Evolutionary conservation across 176 grass and related monocot genomes (phyloP).

Genomic region (Oryza punctata): DNA sequence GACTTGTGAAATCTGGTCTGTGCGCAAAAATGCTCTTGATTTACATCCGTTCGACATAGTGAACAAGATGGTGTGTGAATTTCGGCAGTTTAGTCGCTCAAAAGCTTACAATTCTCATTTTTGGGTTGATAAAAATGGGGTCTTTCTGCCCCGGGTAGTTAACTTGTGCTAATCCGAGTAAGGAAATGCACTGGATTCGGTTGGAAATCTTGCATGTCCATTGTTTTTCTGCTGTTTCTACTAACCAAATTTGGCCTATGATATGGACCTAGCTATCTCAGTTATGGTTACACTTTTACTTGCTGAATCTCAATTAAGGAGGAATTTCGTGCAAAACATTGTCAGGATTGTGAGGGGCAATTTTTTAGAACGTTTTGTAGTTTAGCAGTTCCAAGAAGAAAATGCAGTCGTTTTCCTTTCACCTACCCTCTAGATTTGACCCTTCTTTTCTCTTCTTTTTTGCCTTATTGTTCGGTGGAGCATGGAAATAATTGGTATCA

Average conservation of each 20-base stretch:
- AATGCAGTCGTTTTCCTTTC: slow-evolving; percentile 1
- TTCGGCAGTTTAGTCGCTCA: not conserved
- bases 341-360: not conserved
- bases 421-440: slow-evolving; percentile 11
- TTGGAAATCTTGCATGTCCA: not conserved
- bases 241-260: slow-evolving; percentile 6
- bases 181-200: not conserved
- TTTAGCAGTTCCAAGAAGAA: not conserved
- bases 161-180: slow-evolving; percentile 1
- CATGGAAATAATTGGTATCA: slow-evolving; percentile 7
- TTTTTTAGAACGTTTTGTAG: not conserved
- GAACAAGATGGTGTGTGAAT: not conserved
- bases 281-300: not conserved
- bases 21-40: slow-evolving; percentile 8
- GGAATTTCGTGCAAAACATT: not conserved
- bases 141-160: not conserved
- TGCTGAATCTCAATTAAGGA: not conserved
- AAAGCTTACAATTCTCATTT: not conserved
- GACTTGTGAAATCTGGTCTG: not conserved
- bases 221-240: not conserved
- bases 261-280: not conserved
- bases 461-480: not conserved
- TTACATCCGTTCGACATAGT: not conserved
- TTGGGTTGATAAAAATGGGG: not conserved
- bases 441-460: not conserved